Base-by-base conservation (phyloP, 2,329 filamentous ascomycete species). In the Pseudocercospora fuligena region DNA sequence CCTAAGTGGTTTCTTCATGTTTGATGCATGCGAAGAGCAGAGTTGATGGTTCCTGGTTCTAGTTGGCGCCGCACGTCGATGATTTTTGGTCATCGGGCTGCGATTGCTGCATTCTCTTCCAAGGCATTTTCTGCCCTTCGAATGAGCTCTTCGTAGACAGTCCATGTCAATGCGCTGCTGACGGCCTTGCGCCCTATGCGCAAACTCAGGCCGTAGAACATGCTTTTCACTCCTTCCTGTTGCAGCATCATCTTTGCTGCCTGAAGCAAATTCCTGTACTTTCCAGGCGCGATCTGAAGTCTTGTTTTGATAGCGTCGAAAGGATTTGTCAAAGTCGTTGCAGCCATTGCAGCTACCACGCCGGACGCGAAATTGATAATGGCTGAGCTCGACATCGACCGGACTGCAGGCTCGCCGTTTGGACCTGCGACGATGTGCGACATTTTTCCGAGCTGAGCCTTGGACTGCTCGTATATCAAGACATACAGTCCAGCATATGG, bases 261-360 rank as follows among this genome's bases (percentile, higher is more conserved):
- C 68, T 91, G 88, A 71, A 92, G 79, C 86, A 94, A 92, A 75
- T 98, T 97, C 36, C 86, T 85, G 76, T 98, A 99, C 65, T 87
- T 86, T 6, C 84, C 84, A 3, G 95, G 95, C 82, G 96, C 92
- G 36, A 99, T 84, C 81, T 99, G 95, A 72, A 99, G 89, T 59
- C 95, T 85, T 23, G 95, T 99, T 83, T 99, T 99, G 79, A 98
- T 89, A 0, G 93, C 93, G 80, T 99, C 95, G 75, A 98, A 98
- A 0, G 95, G 95, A 78, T 99, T 99, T 8, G 95, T 97, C 43
- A 98, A 85, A 3, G 90, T 90, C 0, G 94, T 97, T 63, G 93
- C 96, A 31, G 92, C 82, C 1, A 90, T 90, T 0, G 93, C 94
- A 3, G 94, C 93, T 3, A 94, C 76, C 3, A 92, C 88, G 12